These are phyloP conservation scores for Lentinula detonsa DNA, from an alignment of 768 basidiomycete species.

Conservation along the genomic window DNA sequence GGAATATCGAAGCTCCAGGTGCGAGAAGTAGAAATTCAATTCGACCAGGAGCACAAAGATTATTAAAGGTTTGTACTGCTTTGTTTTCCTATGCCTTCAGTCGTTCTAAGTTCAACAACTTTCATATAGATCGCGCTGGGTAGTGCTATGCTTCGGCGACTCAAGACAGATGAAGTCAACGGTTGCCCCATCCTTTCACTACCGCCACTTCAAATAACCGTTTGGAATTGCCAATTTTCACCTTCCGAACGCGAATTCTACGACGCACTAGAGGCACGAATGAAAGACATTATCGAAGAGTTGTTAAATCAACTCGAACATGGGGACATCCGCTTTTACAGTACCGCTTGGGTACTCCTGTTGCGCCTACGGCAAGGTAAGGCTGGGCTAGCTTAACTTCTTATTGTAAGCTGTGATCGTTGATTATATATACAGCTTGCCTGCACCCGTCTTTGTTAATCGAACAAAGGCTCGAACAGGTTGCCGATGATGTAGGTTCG, in stretches of 20 bases:
- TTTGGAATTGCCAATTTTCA: constrained; percentile 76
- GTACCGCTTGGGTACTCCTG: constrained; percentile 62
- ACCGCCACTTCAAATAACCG: constrained; percentile 63
- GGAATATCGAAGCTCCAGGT: constrained; percentile 75
- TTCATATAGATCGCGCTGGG: constrained; percentile 62
- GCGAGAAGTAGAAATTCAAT: constrained; percentile 73
- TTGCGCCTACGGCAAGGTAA: constrained; percentile 87
- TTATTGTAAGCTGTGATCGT: neutral
- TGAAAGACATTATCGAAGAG: constrained; percentile 62
- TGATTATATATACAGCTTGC: constrained; percentile 52
- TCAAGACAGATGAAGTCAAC: constrained; percentile 64
- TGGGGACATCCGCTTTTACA: constrained; percentile 43
- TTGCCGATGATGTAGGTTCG: constrained; percentile 63
- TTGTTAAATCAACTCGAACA: constrained; percentile 39
- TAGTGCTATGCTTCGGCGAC: constrained; percentile 85
- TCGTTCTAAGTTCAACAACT: neutral
- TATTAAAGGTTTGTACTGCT: neutral
- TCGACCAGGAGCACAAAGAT: constrained; percentile 55
- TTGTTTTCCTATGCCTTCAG: neutral
- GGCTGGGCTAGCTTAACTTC: neutral
- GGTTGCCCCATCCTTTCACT: constrained; percentile 82
- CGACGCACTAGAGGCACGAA: constrained; percentile 58
- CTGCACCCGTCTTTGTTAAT: constrained; percentile 83
- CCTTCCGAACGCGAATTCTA: constrained; percentile 78
- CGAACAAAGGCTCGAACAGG: constrained; percentile 71